Conservation (phyloP, 1,284 basidiomycete species). For the Irpex sp. region DNA sequence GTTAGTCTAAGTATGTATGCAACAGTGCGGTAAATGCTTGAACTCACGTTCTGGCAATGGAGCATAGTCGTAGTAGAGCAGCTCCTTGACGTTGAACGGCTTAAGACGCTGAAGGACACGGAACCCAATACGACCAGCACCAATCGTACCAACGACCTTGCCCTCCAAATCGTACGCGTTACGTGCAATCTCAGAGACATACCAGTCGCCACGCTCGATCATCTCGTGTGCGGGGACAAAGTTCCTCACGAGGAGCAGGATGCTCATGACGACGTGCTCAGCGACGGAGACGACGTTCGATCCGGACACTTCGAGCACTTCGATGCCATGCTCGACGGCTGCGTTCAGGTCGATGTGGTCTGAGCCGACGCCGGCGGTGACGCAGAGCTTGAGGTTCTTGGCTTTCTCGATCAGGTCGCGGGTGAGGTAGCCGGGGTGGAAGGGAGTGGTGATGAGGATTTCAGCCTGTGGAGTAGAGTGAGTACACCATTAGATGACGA, state of each 20-base stretch:
- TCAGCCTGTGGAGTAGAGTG: constrained; percentile 39
- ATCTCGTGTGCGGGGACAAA: constrained; percentile 80
- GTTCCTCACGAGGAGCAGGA: constrained; percentile 82
- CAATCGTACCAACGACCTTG: constrained; percentile 89
- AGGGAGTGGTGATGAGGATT: constrained; percentile 84
- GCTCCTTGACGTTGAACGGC: constrained; percentile 87
- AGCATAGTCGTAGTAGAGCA: constrained; percentile 89
- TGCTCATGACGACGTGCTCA: constrained; percentile 82
- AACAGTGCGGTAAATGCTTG: not conserved
- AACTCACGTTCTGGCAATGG: constrained; percentile 62
- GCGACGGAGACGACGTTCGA: constrained; percentile 83
- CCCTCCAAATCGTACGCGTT: constrained; percentile 84
- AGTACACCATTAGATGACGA: not conserved
- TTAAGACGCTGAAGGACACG: constrained; percentile 82
- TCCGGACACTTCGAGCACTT: constrained; percentile 21
- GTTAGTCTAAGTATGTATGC: not conserved
- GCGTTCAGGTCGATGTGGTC: constrained; percentile 90
- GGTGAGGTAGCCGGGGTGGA: constrained; percentile 87
- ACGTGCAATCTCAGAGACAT: constrained; percentile 74
- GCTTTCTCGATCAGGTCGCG: constrained; percentile 67
- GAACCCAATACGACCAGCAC: constrained; percentile 86
- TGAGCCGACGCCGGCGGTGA: constrained; percentile 91
- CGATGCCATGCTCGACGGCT: constrained; percentile 13
- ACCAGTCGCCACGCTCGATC: constrained; percentile 79
- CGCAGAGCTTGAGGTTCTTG: constrained; percentile 85